phyloP scores from a whole-genome alignment of 2,329 filamentous ascomycete species.

The Alternaria angustiovoidea region DNA sequence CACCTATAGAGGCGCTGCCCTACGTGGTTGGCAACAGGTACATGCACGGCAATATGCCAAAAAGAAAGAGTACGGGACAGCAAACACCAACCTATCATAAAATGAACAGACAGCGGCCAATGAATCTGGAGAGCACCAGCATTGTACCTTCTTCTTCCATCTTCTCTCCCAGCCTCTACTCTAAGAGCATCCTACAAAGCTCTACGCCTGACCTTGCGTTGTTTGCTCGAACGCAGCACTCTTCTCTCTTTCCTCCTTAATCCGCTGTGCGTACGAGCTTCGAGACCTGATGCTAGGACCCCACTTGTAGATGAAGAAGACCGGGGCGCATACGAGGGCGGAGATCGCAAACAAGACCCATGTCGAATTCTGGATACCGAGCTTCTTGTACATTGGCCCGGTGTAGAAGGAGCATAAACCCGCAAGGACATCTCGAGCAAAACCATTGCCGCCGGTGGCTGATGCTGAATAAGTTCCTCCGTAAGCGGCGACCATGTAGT shows the following conservation, averaged over 20 bases:
- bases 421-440: constrained; percentile 75
- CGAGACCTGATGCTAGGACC: constrained; percentile 60
- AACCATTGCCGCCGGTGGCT: constrained; percentile 79
- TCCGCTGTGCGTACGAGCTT: constrained; percentile 38
- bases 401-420: constrained; percentile 70
- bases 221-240: constrained; percentile 13
- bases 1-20: not conserved
- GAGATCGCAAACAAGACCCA: constrained; percentile 60
- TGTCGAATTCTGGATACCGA: constrained; percentile 33
- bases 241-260: constrained; percentile 32
- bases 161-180: not conserved
- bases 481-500: constrained; percentile 80
- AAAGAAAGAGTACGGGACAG: not conserved
- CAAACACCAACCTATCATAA: not conserved
- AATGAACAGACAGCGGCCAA: not conserved
- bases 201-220: constrained; percentile 1
- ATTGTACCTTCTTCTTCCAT: not conserved
- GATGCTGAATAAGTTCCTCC: constrained; percentile 74
- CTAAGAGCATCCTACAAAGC: not conserved
- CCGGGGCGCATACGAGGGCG: constrained; percentile 59
- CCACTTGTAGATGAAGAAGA: constrained; percentile 65
- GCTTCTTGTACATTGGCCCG: constrained; percentile 49
- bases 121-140: not conserved
- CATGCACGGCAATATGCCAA: not conserved
- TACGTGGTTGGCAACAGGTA: not conserved